Evolutionary conservation across 2,329 filamentous ascomycete species (phyloP).

Genomic region (Trichoderma sp.): DNA sequence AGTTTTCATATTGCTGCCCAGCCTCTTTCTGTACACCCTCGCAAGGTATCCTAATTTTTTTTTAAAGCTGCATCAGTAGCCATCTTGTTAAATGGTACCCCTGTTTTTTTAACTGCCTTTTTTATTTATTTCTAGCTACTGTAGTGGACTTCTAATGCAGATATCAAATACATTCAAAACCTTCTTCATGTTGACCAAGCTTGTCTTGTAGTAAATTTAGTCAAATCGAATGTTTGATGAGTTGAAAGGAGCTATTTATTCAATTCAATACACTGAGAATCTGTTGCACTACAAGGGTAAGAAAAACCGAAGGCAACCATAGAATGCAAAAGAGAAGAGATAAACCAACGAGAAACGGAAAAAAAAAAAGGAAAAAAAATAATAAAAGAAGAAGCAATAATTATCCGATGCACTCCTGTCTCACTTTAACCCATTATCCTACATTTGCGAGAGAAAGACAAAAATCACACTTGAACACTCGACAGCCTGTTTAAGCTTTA

Average conservation of each 20-base stretch:
- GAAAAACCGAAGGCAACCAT: background rate
- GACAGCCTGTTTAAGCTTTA: background rate
- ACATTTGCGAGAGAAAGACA: background rate
- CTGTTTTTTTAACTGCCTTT: conserved; percentile 30
- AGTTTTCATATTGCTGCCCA: background rate
- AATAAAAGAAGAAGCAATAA: background rate
- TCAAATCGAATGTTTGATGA: background rate
- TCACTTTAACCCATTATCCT: conserved; percentile 17
- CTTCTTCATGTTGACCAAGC: conserved; percentile 19
- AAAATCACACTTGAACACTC: background rate
- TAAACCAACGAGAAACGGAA: background rate
- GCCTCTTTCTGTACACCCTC: conserved; percentile 14
- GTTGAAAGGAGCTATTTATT: background rate
- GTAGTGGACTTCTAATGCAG: conserved; percentile 65
- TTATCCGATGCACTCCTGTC: background rate
- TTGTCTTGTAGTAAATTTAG: too few relatives aligned
- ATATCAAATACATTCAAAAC: conserved; percentile 55
- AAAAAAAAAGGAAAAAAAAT: background rate
- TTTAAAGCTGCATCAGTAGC: conserved; percentile 34
- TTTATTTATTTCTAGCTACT: conserved; percentile 50
- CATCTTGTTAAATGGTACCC: conserved; percentile 35
- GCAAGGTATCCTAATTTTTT: conserved; percentile 27
- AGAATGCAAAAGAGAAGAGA: background rate
- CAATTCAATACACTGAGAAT: background rate
- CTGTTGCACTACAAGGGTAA: background rate